Evolutionary conservation across 108 stramenopile species (phyloP), one percentile per base, ranked within the genome.

Genomic region (Nitzschia palea): DNA sequence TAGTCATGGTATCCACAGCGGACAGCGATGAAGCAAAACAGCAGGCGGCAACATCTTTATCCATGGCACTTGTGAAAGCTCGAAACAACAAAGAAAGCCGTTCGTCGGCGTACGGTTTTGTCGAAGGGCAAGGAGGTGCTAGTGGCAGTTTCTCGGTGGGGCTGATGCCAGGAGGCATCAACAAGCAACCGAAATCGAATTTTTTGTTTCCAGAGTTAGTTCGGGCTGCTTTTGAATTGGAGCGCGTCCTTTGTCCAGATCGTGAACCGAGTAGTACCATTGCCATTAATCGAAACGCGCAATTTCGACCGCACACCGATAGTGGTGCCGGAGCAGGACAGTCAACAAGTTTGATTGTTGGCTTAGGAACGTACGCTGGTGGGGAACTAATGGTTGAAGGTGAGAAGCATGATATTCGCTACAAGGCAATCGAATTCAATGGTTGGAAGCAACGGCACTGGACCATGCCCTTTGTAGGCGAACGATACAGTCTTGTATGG

Each of bases 221-320:
- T 32, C 65, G 74, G 42, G 87, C 95, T 22, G 93, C 89, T 20
- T 97, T 97, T 73, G 85, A 83, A 23, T 79, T 98, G 31, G 90
- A 93, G 62, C 56, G 58, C 22, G 82, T 76, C 22, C 48, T 98
- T 9, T 72, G 68, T 35, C 94, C 95, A 9, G 65, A 90, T 30
- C 70, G 96, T 31, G 80, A 81, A 35, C 94, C 94, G n/a, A 92
- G 90, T 57, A 87, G 85, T 28, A 97, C 96, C 22, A 96, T 96
- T 76, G 97, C 97, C 48, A 89, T 98, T 40, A 98, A 98, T 73
- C 64, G 97, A n/a, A 95, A 97, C 78, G 97, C 96, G 0, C 87
- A 86, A 67, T 97, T 97, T 70, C 77, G 84, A 63, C 91, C 91
- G 4, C 91, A 93, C 45, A 93, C 87, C 17, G 97, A 98, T 69